A percentile compares a stretch with the other conserved stretches of the same genome.
Conservation (phyloP, 768 basidiomycete species). For the Steccherinum ochraceum region DNA sequence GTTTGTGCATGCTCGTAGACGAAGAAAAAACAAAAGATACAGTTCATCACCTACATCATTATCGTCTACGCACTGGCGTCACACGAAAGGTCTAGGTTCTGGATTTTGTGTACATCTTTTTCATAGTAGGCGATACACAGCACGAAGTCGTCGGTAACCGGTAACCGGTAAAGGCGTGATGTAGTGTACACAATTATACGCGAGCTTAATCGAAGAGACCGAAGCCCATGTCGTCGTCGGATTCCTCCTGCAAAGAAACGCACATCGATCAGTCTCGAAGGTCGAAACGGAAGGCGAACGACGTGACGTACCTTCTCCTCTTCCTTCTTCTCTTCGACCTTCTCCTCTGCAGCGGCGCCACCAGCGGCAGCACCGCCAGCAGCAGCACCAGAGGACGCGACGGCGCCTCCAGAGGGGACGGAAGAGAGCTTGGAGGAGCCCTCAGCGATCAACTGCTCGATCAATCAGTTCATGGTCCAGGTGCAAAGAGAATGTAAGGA, state of each 20-base stretch:
- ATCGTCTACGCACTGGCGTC: no score
- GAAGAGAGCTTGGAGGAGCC: constrained; percentile 93
- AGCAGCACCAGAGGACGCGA: constrained; percentile 46
- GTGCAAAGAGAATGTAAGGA: no score
- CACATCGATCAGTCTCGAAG: not conserved
- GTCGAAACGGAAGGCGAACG: constrained; percentile 10
- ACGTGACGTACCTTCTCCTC: constrained; percentile 84
- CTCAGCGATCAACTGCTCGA: constrained; percentile 86
- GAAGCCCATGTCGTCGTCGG: constrained; percentile 99
- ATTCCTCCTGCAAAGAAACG: constrained; percentile 60
- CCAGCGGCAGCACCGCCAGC: constrained; percentile 48
- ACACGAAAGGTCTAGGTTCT: no score
- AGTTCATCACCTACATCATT: no score
- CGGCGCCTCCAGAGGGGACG: constrained; percentile 93
- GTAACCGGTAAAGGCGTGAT: no score
- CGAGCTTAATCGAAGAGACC: constrained; percentile 86
- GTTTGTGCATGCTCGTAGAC: no score
- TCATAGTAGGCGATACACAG: constrained; percentile 2
- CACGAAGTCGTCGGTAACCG: constrained; percentile 2
- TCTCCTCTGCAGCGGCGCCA: constrained; percentile 63
- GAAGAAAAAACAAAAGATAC: no score
- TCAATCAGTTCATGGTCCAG: no score
- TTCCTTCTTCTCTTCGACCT: constrained; percentile 82
- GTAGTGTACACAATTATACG: constrained; percentile 4
- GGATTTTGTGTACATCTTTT: no score